These are phyloP conservation scores for Monilinia aucupariae DNA, from an alignment of 2,329 filamentous ascomycete genomes.

Conservation along the genomic window DNA sequence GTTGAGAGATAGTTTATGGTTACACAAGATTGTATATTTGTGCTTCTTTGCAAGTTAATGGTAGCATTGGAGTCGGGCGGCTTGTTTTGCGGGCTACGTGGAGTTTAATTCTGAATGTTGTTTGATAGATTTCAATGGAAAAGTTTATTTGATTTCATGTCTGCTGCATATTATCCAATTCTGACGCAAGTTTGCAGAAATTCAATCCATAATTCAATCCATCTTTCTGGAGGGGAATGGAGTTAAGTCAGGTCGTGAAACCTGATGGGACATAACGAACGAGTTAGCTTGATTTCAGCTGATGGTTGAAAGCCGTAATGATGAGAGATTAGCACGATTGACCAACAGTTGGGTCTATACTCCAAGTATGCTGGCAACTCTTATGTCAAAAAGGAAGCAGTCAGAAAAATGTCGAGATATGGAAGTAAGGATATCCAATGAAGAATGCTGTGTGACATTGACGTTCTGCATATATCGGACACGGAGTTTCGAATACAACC, in stretches of 20 bases:
- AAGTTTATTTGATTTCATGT: background rate
- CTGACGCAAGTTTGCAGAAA: no score
- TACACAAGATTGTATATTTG: background rate
- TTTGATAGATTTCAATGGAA: slow-evolving; percentile 3
- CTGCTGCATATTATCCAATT: no score
- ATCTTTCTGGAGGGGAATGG: background rate
- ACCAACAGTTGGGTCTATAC: no score
- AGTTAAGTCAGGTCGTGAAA: no score
- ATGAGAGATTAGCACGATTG: background rate
- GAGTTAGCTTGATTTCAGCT: no score
- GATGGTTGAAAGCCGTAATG: no score
- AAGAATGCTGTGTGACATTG: background rate
- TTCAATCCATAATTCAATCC: no score
- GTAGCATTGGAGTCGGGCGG: background rate
- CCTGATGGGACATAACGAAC: no score
- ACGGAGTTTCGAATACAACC: background rate
- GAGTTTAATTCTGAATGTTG: background rate
- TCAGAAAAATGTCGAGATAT: background rate
- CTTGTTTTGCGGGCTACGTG: background rate
- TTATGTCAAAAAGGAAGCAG: background rate
- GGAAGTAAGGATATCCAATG: background rate
- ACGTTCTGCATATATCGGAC: background rate
- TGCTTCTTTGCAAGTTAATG: background rate
- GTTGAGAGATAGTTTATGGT: background rate
- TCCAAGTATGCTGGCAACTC: background rate